A percentile compares a stretch with the other conserved stretches of the same genome.
Conservation (phyloP, 2,329 filamentous ascomycete genomes). For the Pseudophaeomoniella oleicola region DNA sequence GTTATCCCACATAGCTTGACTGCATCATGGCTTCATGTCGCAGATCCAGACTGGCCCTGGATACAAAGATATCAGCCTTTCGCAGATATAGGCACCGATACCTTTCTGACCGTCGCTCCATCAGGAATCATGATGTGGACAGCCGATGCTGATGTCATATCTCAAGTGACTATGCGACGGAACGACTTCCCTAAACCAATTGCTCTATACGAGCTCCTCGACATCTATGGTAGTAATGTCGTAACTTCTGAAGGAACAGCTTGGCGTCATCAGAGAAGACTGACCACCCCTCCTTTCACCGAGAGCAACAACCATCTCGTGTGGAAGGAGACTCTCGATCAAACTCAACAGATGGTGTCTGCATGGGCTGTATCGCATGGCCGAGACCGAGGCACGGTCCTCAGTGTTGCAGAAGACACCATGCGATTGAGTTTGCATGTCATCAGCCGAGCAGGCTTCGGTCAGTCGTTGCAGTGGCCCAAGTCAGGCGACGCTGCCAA, state of each 20-base stretch:
- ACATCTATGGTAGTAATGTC: slow-evolving; percentile 58
- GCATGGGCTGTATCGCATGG: slow-evolving; percentile 38
- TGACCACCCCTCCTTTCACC: slow-evolving; percentile 57
- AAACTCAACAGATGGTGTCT: slow-evolving; percentile 47
- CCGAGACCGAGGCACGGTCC: slow-evolving; percentile 33
- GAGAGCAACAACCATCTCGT: slow-evolving; percentile 60
- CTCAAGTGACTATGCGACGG: slow-evolving; percentile 49
- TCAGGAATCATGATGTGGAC: slow-evolving; percentile 38
- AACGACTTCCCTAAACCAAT: slow-evolving; percentile 60
- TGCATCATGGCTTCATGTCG: slow-evolving; percentile 28
- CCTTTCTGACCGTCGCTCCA: slow-evolving; percentile 51
- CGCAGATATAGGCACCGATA: slow-evolving; percentile 41
- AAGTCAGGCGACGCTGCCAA: slow-evolving; percentile 32
- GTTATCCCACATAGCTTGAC: slow-evolving; percentile 25
- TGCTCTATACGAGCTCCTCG: slow-evolving; percentile 42
- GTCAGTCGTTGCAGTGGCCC: slow-evolving; percentile 41
- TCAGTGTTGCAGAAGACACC: slow-evolving; percentile 46
- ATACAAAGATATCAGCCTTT: slow-evolving; percentile 33
- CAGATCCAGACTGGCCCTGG: slow-evolving; percentile 12
- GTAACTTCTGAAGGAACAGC: slow-evolving; percentile 52
- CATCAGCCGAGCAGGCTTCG: slow-evolving; percentile 59
- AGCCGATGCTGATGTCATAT: slow-evolving; percentile 49
- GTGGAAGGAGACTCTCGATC: slow-evolving; percentile 47
- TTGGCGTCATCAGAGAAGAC: slow-evolving; percentile 62
- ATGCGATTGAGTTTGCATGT: slow-evolving; percentile 48